Conservation (phyloP, 1,284 basidiomycete genomes). For the Apiotrichum mycotoxinovorans region DNA sequence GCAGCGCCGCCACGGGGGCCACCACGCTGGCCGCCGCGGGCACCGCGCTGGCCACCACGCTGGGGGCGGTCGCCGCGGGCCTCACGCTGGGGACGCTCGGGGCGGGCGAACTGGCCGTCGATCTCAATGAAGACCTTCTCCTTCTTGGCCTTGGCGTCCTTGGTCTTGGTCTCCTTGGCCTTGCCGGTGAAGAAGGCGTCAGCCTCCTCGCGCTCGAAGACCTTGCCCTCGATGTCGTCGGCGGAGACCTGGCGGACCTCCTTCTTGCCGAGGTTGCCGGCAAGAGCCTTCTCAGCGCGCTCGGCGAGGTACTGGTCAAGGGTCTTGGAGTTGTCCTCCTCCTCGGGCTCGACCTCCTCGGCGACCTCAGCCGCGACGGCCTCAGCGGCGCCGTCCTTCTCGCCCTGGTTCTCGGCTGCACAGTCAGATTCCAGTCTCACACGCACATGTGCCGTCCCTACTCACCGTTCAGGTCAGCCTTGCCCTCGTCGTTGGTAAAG, state of each 20-base stretch:
- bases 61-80: constrained; percentile 20
- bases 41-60: constrained; percentile 29
- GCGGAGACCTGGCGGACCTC: constrained; percentile 33
- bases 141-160: constrained; percentile 40
- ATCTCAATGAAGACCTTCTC: constrained; percentile 51
- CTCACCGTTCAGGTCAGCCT: constrained; percentile 65
- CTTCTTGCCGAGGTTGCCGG: constrained; percentile 27
- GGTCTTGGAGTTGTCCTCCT: constrained; percentile 80
- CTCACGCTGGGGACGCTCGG: constrained; percentile 32
- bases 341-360: constrained; percentile 56
- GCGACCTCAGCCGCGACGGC: constrained; percentile 32
- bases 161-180: constrained; percentile 18
- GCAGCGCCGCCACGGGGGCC: constrained; percentile 53
- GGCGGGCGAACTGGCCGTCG: constrained; percentile 49
- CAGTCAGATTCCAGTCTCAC: background rate
- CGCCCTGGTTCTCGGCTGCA: constrained; percentile 52
- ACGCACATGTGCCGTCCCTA: constrained; percentile 2
- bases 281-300: constrained; percentile 38
- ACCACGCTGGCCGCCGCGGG: constrained; percentile 23
- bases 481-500: constrained; percentile 85
- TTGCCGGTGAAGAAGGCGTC: constrained; percentile 51
- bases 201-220: constrained; percentile 43
- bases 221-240: constrained; percentile 37
- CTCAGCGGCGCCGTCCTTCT: constrained; percentile 38
- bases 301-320: constrained; percentile 52